Evolutionary conservation across 805 yeast species (phyloP).

Genomic region (Candida ponderosae): DNA sequence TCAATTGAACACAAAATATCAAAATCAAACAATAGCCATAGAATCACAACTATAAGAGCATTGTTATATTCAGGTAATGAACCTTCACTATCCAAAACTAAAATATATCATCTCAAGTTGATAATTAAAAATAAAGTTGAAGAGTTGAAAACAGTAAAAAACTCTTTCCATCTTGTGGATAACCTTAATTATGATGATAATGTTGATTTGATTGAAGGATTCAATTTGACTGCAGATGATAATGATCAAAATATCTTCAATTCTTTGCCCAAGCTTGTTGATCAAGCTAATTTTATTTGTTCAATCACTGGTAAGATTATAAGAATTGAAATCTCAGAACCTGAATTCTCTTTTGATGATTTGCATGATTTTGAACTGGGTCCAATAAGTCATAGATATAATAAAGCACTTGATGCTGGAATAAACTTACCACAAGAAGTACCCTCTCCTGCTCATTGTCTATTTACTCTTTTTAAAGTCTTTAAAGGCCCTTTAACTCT

Average conservation of each 20-base stretch:
- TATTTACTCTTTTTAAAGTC: constrained; percentile 53
- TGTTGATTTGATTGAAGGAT: constrained; percentile 22
- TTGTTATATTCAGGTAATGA: constrained; percentile 19
- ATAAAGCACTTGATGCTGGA: constrained; percentile 23
- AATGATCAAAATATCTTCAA: constrained; percentile 5
- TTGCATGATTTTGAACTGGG: constrained; percentile 37
- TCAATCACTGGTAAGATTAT: constrained; percentile 37
- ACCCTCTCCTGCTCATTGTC: constrained; percentile 53
- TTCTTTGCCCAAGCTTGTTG: constrained; percentile 30
- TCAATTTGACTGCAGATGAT: constrained; percentile 10
- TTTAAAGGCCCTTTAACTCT: constrained; percentile 58
- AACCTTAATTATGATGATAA: constrained; percentile 20
- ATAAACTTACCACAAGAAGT: constrained; percentile 18
- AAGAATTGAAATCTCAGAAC: constrained; percentile 43
- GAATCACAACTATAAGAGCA: constrained; percentile 20
- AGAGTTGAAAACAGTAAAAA: constrained; percentile 12
- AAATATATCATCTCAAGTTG: constrained; percentile 27
- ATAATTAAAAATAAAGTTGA: constrained; percentile 23
- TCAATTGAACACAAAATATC: constrained; percentile 11
- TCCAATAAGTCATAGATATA: constrained; percentile 45
- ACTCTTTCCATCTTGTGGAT: constrained; percentile 24
- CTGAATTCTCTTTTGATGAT: constrained; percentile 43
- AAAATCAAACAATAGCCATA: constrained; percentile 8
- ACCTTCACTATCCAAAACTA: constrained; percentile 12
- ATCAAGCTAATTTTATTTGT: constrained; percentile 40